Evolutionary conservation across 805 yeast species (phyloP).

Genomic region (Monosporozyma siamensis): DNA sequence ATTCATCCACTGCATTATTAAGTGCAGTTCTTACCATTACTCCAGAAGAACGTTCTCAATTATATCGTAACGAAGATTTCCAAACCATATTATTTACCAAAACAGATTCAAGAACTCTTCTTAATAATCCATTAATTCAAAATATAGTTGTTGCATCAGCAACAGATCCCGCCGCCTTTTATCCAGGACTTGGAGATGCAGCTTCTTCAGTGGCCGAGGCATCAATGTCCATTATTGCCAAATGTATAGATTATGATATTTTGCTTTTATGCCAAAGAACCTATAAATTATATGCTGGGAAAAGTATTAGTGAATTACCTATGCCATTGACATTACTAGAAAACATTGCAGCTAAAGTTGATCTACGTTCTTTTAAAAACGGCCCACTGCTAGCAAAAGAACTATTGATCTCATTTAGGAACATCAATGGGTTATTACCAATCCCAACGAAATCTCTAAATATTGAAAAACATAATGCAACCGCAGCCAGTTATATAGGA

Average conservation of each 20-base stretch:
- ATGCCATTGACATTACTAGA: slow-evolving; percentile 29
- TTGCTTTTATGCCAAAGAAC: slow-evolving; percentile 35
- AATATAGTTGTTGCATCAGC: slow-evolving; percentile 28
- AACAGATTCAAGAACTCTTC: slow-evolving; percentile 42
- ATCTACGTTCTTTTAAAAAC: slow-evolving; percentile 23
- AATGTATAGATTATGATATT: slow-evolving; percentile 40
- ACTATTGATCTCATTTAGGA: slow-evolving; percentile 23
- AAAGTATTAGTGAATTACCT: slow-evolving; percentile 20
- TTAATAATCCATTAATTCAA: slow-evolving; percentile 31
- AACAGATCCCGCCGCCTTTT: slow-evolving; percentile 24
- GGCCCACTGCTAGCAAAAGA: slow-evolving; percentile 27
- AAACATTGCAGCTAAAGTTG: slow-evolving; percentile 18
- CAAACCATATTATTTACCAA: slow-evolving; percentile 35
- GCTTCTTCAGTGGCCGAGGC: slow-evolving; percentile 28
- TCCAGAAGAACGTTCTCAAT: slow-evolving; percentile 20
- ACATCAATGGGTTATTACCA: slow-evolving; percentile 27
- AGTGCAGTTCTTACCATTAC: slow-evolving; percentile 25
- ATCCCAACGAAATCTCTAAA: slow-evolving; percentile 15
- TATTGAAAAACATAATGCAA: slow-evolving; percentile 20
- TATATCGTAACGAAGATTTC: slow-evolving; percentile 26
- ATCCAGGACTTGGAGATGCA: slow-evolving; percentile 23
- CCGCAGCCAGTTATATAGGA: slow-evolving; percentile 23
- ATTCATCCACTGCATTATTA: slow-evolving; percentile 30
- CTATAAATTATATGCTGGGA: slow-evolving; percentile 28
- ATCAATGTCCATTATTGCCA: slow-evolving; percentile 33